Evolutionary conservation across 2,329 filamentous ascomycete species (phyloP).

Genomic region (Acarospora socialis): DNA sequence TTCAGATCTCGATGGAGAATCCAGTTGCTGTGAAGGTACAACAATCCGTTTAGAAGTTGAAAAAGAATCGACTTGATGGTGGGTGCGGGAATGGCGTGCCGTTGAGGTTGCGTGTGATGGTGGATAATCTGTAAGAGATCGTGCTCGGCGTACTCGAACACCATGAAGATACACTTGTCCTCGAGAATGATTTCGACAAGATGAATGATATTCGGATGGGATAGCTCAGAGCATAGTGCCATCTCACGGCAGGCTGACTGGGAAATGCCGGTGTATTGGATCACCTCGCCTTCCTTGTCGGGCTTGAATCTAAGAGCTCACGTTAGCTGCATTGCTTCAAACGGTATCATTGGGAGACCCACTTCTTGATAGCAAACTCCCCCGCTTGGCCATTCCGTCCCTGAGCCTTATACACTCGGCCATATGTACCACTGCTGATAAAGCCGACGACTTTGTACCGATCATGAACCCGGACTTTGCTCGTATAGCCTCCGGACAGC

Average conservation of each 20-base stretch:
- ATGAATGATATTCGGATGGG: conserved; percentile 76
- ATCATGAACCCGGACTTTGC: conserved; percentile 78
- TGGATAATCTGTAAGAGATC: conserved; percentile 96
- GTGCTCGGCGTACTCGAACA: conserved; percentile 97
- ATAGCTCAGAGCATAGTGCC: conserved; percentile 86
- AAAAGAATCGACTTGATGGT: conserved; percentile 92
- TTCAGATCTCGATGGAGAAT: conserved; percentile 94
- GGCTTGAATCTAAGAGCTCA: conserved; percentile 58
- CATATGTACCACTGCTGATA: conserved; percentile 96
- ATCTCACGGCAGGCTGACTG: conserved; percentile 96
- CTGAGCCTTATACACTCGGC: conserved; percentile 89
- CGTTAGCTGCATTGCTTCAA: background rate
- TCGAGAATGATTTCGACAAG: conserved; percentile 93
- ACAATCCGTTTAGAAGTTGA: conserved; percentile 84
- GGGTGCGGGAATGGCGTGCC: conserved; percentile 70
- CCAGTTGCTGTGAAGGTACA: conserved; percentile 94
- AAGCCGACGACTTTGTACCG: conserved; percentile 95
- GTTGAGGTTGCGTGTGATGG: conserved; percentile 76
- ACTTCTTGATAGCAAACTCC: conserved; percentile 98
- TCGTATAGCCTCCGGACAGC: conserved; percentile 38
- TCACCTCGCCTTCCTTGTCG: conserved; percentile 89
- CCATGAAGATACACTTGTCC: conserved; percentile 99
- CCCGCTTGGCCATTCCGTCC: conserved; percentile 58
- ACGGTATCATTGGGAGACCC: conserved; percentile 16
- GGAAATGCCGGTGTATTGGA: conserved; percentile 94